A percentile compares a stretch with the other conserved stretches of the same genome.
Conservation (phyloP, 2,329 filamentous ascomycete genomes). For the Dothidotthia symphoricarpi region DNA sequence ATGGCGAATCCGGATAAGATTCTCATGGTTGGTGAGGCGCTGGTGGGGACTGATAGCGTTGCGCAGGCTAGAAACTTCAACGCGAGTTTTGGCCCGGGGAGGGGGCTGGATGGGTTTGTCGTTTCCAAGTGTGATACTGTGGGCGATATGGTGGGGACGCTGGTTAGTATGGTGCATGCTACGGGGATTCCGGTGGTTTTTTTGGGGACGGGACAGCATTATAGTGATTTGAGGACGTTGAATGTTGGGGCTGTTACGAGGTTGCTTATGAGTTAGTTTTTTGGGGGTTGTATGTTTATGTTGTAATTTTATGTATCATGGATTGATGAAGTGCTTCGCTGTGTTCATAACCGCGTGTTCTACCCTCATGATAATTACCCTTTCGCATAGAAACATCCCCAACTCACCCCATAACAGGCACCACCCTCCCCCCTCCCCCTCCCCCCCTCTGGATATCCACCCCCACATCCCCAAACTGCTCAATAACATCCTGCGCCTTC, state of each 20-base stretch:
- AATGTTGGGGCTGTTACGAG: slow-evolving; percentile 64
- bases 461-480: slow-evolving; percentile 47
- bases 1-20: slow-evolving; percentile 97
- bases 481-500: slow-evolving; percentile 57
- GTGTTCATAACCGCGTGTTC: too few species aligned
- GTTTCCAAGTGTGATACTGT: slow-evolving; percentile 99
- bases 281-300: too few species aligned
- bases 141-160: slow-evolving; percentile 95
- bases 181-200: slow-evolving; percentile 96
- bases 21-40: slow-evolving; percentile 90
- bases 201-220: slow-evolving; percentile 71
- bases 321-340: too few species aligned
- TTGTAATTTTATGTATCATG: too few species aligned
- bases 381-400: too few species aligned
- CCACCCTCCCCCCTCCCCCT: slow-evolving; percentile 17
- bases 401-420: slow-evolving; percentile 26
- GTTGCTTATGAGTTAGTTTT: slow-evolving; percentile 58
- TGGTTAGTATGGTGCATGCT: slow-evolving; percentile 96
- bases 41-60: slow-evolving; percentile 93
- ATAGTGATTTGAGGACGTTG: slow-evolving; percentile 62
- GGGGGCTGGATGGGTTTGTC: slow-evolving; percentile 91
- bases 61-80: slow-evolving; percentile 97
- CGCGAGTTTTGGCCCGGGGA: slow-evolving; percentile 76
- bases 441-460: slow-evolving; percentile 32
- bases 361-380: too few species aligned